Base-by-base conservation (phyloP, 768 basidiomycete species). In the Tylopilus subfusipes region DNA sequence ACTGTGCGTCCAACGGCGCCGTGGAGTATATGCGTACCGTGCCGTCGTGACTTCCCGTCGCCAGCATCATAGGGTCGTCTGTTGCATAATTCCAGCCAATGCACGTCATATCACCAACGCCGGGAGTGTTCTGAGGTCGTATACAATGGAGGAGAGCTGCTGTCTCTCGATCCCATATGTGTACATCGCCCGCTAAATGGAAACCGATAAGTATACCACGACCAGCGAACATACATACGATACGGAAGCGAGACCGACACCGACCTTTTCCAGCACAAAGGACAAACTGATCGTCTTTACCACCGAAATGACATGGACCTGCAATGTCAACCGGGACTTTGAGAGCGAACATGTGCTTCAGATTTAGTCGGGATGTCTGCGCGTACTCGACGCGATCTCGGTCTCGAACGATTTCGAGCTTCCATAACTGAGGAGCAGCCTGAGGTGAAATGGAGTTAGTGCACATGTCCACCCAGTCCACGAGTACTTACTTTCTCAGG, bases 161-260 rank as follows among this genome's bases (percentile, higher is more conserved):
- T 12, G 86, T 86, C 70, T 91, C 88, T 55, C 84, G 82, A 63
- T 93, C 90, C 90, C 90, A 93, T 13, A 92, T 88, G 63, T 89
- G 85, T 14, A 93, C 84, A 62, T 90, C 87, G 5, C 90, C 90
- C 56, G 81, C 90, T 90, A 33, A 22, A 42, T 42, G 19, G 39
- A 53, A n/a, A n/a, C 39, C 19, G 7, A 48, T 52, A 14, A 56
- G 52, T 33, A 16, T 38, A 52, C 5, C 38, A 10, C 5, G 19
- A 38, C 29, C 2, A 34, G 18, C n/a, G n/a, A 22, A 12, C 12
- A 49, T 11, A 21, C n/a, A n/a, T n/a, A n/a, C n/a, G n/a, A n/a
- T n/a, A n/a, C n/a, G n/a, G n/a, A n/a, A n/a, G n/a, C n/a, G n/a
- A n/a, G n/a, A n/a, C n/a, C 38, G 16, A 22, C 18, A 62, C 70